A percentile compares a stretch with the other conserved stretches of the same genome.
Evolutionary conservation across 164 flowering plant species (phyloP).

Genomic region (Magnolia changhungtana): DNA sequence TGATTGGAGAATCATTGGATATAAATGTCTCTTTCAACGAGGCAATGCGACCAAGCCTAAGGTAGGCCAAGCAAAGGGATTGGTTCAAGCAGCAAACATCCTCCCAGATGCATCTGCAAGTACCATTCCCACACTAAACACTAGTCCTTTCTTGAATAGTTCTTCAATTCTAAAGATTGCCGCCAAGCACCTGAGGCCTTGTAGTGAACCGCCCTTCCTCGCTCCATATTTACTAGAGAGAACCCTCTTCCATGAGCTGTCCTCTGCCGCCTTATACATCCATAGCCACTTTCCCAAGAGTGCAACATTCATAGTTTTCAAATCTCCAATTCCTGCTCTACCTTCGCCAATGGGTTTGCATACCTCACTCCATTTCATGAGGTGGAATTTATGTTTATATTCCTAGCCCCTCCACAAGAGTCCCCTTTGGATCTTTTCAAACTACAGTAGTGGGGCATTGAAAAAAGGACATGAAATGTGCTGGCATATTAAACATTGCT

Average conservation of each 20-base stretch:
- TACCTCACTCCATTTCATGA: neutral
- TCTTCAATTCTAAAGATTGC: neutral
- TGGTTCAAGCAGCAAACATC: too few relatives aligned
- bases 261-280: neutral
- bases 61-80: too few relatives aligned
- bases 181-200: neutral
- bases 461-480: neutral
- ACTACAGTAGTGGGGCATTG: neutral
- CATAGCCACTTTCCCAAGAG: neutral
- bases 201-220: neutral
- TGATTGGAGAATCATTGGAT: too few relatives aligned
- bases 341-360: neutral
- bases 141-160: neutral
- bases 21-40: too few relatives aligned
- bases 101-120: neutral
- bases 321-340: neutral
- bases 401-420: neutral
- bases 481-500: neutral
- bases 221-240: neutral
- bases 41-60: too few relatives aligned
- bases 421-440: neutral
- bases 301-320: neutral
- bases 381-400: neutral
- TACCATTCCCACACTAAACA: neutral
- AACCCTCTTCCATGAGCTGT: too few relatives aligned